Percentiles rank a stretch among this genome's conserved stretches.
Conservation (phyloP, 306 rosid genomes). For the Acmispon strigosus region DNA sequence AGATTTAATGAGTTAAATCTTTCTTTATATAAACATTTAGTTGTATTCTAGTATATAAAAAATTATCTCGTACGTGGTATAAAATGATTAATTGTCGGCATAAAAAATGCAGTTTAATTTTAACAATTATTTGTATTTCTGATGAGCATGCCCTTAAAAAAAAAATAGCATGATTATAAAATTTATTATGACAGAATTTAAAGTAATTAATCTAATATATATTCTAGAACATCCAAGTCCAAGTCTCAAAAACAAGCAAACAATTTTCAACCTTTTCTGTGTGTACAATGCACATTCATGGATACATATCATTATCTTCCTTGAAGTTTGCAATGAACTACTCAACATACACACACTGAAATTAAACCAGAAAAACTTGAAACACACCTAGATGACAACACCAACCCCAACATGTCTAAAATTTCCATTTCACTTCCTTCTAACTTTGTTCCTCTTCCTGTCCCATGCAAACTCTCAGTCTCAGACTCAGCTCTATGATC, state of each 20-base stretch:
- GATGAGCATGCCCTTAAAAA: too few species aligned
- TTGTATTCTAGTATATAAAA: too few species aligned
- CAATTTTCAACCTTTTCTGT: neutral
- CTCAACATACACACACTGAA: neutral
- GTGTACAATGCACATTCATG: neutral
- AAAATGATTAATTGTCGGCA: too few species aligned
- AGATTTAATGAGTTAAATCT: too few species aligned
- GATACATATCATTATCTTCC: neutral
- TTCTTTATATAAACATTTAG: too few species aligned
- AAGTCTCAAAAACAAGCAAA: neutral
- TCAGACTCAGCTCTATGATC: neutral
- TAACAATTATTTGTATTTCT: too few species aligned
- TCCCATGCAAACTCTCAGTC: slow-evolving; percentile 12
- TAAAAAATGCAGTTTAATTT: too few species aligned
- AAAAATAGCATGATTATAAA: too few species aligned
- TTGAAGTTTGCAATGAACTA: neutral
- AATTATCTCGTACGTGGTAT: too few species aligned
- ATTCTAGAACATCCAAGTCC: too few species aligned
- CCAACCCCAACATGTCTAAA: neutral
- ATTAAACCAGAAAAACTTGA: neutral
- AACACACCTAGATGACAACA: neutral
- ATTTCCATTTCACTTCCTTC: neutral
- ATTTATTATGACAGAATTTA: too few species aligned
- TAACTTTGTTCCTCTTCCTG: slow-evolving; percentile 4
- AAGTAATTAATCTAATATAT: too few species aligned